Evolutionary conservation across 306 rosid genomes (phyloP).

Genomic region (Castanea sativa): DNA sequence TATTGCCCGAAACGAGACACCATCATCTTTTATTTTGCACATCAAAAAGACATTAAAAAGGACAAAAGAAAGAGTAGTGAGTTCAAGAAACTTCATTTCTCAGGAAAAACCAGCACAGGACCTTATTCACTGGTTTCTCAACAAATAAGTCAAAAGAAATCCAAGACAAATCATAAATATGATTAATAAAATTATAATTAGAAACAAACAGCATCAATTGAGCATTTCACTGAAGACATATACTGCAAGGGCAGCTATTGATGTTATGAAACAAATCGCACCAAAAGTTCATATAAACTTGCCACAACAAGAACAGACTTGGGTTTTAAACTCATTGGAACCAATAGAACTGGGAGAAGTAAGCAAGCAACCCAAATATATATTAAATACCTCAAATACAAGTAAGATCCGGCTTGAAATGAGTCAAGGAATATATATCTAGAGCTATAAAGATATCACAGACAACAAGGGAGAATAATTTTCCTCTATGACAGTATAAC

Average conservation of each 20-base stretch:
- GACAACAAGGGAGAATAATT: neutral
- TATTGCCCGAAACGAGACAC: too few relatives aligned
- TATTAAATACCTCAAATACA: neutral
- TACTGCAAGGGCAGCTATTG: neutral
- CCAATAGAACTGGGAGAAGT: neutral
- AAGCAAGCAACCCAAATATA: neutral
- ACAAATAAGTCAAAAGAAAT: neutral
- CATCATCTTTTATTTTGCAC: too few relatives aligned
- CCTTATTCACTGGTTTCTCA: neutral
- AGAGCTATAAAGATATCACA: neutral
- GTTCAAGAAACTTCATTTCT: neutral
- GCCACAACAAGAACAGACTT: neutral
- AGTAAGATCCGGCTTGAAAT: neutral
- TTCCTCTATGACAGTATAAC: neutral
- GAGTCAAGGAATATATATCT: neutral
- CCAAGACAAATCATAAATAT: neutral
- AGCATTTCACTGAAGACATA: neutral
- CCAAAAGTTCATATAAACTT: neutral
- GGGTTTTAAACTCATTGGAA: neutral
- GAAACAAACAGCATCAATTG: neutral
- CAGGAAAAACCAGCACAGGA: neutral
- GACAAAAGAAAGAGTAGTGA: too few relatives aligned
- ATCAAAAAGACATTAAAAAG: too few relatives aligned
- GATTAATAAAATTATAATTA: neutral
- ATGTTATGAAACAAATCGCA: neutral